A percentile compares a stretch with the other conserved stretches of the same genome.
Evolutionary conservation across 1,139 yeast species (phyloP).

Genomic region (Oligophagozyma castellii): DNA sequence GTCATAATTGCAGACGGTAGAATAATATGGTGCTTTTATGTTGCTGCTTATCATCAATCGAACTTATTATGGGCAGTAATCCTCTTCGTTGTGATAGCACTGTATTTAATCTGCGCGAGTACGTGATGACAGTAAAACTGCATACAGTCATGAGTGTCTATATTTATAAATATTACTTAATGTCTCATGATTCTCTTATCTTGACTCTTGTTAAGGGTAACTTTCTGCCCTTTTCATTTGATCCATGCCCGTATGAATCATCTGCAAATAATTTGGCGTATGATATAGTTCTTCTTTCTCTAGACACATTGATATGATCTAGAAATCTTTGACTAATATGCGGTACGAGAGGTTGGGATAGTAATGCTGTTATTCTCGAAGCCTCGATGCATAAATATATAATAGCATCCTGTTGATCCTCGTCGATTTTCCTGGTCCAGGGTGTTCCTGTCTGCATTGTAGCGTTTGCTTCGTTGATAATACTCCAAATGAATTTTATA

Average conservation of each 20-base stretch:
- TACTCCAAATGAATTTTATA: slow-evolving; percentile 46
- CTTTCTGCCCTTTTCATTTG: slow-evolving; percentile 30
- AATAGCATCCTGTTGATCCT: slow-evolving; percentile 33
- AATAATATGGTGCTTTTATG: too few relatives aligned
- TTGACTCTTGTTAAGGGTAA: slow-evolving; percentile 26
- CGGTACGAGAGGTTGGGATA: slow-evolving; percentile 66
- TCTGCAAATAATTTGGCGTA: slow-evolving; percentile 36
- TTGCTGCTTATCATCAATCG: too few relatives aligned
- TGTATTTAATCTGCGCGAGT: too few relatives aligned
- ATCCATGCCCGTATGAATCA: slow-evolving; percentile 32
- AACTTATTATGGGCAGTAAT: too few relatives aligned
- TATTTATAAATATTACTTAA: too few relatives aligned
- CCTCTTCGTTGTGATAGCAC: too few relatives aligned
- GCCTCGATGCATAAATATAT: slow-evolving; percentile 60
- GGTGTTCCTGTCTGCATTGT: slow-evolving; percentile 50
- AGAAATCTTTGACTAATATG: slow-evolving; percentile 41
- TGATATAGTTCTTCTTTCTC: slow-evolving; percentile 28
- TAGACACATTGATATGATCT: slow-evolving; percentile 44
- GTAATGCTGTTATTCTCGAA: slow-evolving; percentile 50
- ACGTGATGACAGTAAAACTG: too few relatives aligned
- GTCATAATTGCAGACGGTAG: too few relatives aligned
- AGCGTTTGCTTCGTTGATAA: slow-evolving; percentile 48
- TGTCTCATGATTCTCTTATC: background rate
- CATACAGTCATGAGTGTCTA: too few relatives aligned
- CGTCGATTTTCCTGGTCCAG: slow-evolving; percentile 31